Conservation (phyloP, 139 green algal genomes). For the Micractinium sp. region DNA sequence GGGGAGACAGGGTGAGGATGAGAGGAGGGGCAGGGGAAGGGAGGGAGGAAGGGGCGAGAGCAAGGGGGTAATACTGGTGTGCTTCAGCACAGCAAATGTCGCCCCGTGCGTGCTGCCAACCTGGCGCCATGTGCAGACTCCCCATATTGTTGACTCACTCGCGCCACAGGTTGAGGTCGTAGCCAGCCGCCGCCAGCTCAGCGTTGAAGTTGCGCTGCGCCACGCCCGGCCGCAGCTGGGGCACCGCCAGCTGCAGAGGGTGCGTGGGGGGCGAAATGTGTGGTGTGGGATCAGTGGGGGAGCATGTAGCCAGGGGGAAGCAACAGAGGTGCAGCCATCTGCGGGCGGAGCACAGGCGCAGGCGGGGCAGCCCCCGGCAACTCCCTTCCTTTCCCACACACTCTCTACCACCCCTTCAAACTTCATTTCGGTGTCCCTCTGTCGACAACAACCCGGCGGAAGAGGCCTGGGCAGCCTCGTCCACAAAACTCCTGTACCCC, state of each 20-base stretch:
- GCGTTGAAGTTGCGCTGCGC: slow-evolving; percentile 57
- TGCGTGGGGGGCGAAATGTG: neutral
- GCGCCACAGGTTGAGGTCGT: slow-evolving; percentile 65
- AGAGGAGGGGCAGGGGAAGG: neutral
- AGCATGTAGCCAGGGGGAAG: neutral
- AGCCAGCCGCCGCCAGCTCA: slow-evolving; percentile 48
- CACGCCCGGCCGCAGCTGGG: slow-evolving; percentile 70
- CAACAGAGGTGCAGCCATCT: neutral
- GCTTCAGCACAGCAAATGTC: too few species aligned
- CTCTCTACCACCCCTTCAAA: too few species aligned
- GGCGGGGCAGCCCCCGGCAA: too few species aligned
- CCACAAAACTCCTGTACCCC: too few species aligned
- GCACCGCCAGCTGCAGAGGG: slow-evolving; percentile 59
- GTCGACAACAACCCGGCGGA: too few species aligned
- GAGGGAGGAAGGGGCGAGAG: neutral
- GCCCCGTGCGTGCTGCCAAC: too few species aligned
- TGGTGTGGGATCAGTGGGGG: neutral
- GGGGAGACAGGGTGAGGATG: neutral
- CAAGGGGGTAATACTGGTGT: neutral
- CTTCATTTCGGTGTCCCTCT: too few species aligned
- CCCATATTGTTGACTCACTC: neutral
- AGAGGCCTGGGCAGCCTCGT: too few species aligned
- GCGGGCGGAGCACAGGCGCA: too few species aligned
- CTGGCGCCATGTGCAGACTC: neutral
- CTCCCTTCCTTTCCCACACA: too few species aligned